Evolutionary conservation across 2,329 filamentous ascomycete species (phyloP), one percentile per base, ranked within the genome.

Genomic region (Fusarium cyanostomum): DNA sequence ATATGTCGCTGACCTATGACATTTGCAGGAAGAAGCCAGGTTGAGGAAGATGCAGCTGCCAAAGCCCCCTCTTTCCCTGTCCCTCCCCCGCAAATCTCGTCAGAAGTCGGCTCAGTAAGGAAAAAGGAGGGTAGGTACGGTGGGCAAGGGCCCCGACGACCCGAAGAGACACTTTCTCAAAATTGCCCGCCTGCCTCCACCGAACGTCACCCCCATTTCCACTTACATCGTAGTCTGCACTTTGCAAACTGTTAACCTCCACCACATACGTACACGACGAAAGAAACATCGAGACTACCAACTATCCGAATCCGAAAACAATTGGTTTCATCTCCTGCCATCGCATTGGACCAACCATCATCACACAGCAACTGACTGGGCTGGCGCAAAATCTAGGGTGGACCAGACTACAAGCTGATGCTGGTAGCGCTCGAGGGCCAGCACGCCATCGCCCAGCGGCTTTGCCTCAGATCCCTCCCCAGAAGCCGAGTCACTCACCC

Each of bases 401-500:
- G 66, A 63, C 51, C 65, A 59, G 66, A 63, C 51, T 63, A 59
- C 51, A 51, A 58, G 46, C 52, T 62, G 31, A 33, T 50, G 56
- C 56, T 62, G 49, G 53, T 70, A 62, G 64, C 62, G 49, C 51
- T 52, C 53, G 31, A 50, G 48, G 48, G 55, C 56, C 66, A 71
- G 69, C 69, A 71, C 69, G 69, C 69, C 69, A 71, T 71, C 69
- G 63, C 51, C 60, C 64, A 57, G 57, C 62, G 41, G 60, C 69
- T 60, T 71, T 70, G 69, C 69, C 69, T 71, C 67, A 69, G 59
- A 68, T 62, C 62, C 56, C 49, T 45, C 57, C 61, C 62, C 58
- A 45, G 51, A 48, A 24, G 41, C 56, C 18, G 52, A 46, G 51
- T 56, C 55, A 68, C 33, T 63, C 53, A 66, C 68, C 66, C 69